A percentile compares a stretch with the other conserved stretches of the same genome.
Evolutionary conservation across 2,329 filamentous ascomycete genomes (phyloP).

Genomic region (Phaeosphaeriaceae sp.): DNA sequence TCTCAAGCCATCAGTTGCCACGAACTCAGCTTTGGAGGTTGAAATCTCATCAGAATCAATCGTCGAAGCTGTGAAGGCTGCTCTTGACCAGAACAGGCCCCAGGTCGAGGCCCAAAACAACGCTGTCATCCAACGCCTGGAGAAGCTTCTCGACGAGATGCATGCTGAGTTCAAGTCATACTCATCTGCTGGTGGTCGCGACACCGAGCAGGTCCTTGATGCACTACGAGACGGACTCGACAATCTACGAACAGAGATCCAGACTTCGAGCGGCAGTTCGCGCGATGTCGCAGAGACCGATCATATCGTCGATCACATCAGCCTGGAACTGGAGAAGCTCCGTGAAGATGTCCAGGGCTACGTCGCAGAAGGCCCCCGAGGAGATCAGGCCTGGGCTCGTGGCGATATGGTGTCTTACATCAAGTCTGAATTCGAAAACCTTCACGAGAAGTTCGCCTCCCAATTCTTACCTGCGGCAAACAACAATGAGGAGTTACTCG

Average conservation of each 20-base stretch:
- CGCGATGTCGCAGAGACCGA: slow-evolving; percentile 75
- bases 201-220: slow-evolving; percentile 88
- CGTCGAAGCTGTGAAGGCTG: slow-evolving; percentile 65
- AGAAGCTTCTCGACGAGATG: slow-evolving; percentile 67
- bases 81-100: slow-evolving; percentile 61
- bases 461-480: slow-evolving; percentile 46
- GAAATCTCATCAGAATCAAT: slow-evolving; percentile 61
- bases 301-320: slow-evolving; percentile 76
- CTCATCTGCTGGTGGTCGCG: slow-evolving; percentile 77
- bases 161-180: slow-evolving; percentile 77
- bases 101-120: slow-evolving; percentile 64
- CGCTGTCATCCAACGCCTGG: slow-evolving; percentile 67
- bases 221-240: slow-evolving; percentile 89
- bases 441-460: slow-evolving; percentile 66
- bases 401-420: slow-evolving; percentile 60
- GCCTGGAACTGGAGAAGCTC: slow-evolving; percentile 70
- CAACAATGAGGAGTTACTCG: slow-evolving; percentile 50
- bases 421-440: slow-evolving; percentile 66
- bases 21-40: slow-evolving; percentile 43
- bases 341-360: slow-evolving; percentile 66
- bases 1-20: slow-evolving; percentile 64
- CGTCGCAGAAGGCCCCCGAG: slow-evolving; percentile 52
- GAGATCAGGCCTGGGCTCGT: slow-evolving; percentile 51
- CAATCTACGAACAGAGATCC: slow-evolving; percentile 79
- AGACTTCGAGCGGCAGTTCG: slow-evolving; percentile 78